Percentiles rank a stretch among this genome's conserved stretches.
phyloP scores from a whole-genome alignment of 1,284 basidiomycete genomes.

The Albatrellus sp. region DNA sequence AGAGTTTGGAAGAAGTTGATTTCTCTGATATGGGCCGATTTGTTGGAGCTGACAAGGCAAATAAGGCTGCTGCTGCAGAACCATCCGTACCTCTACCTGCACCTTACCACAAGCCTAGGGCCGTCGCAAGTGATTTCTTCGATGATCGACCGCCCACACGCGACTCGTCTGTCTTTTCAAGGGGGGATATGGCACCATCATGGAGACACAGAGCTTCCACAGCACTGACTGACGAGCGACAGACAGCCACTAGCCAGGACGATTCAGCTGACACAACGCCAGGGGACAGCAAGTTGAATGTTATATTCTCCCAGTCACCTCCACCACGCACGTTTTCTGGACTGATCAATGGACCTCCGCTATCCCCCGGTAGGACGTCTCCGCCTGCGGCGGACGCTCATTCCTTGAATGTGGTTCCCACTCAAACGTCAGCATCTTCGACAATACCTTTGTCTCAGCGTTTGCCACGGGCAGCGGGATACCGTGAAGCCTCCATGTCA shows the following conservation, averaged over 20 bases:
- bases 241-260: not conserved
- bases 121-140: slow-evolving; percentile 61
- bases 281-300: not conserved
- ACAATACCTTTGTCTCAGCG: slow-evolving; percentile 13
- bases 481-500: slow-evolving; percentile 62
- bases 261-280: not conserved
- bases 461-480: slow-evolving; percentile 21
- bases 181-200: slow-evolving; percentile 20
- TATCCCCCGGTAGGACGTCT: not conserved
- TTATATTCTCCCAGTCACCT: not conserved
- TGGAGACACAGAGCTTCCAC: slow-evolving; percentile 33
- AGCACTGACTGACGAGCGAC: slow-evolving; percentile 6
- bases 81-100: slow-evolving; percentile 12
- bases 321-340: slow-evolving; percentile 1
- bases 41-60: slow-evolving; percentile 26
- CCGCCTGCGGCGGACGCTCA: not conserved
- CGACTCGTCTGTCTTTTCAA: slow-evolving; percentile 12
- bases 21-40: slow-evolving; percentile 66
- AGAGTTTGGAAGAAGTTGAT: slow-evolving; percentile 63
- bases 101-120: slow-evolving; percentile 20
- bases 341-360: not conserved
- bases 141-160: slow-evolving; percentile 25
- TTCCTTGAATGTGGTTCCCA: slow-evolving; percentile 2
- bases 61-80: slow-evolving; percentile 12
- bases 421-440: slow-evolving; percentile 5